phyloP scores from a whole-genome alignment of 257 asterid species.

The Verbascum thapsus region DNA sequence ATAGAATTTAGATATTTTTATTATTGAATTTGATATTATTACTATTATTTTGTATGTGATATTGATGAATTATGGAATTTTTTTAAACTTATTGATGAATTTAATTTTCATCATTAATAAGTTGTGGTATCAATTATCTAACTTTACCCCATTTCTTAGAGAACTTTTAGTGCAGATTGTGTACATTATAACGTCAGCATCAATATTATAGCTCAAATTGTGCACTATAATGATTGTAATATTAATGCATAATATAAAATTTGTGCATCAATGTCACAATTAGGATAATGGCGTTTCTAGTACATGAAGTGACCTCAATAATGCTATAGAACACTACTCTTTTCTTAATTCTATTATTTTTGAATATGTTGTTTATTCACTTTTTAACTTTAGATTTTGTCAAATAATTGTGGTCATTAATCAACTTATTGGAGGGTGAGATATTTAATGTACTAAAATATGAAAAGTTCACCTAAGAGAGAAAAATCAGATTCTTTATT shows the following conservation, averaged over 20 bases:
- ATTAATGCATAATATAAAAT: background rate
- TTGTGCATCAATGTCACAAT: constrained; percentile 8
- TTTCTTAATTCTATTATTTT: background rate
- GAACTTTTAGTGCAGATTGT: no score
- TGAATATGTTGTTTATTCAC: background rate
- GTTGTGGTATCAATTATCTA: no score
- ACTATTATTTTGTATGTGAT: no score
- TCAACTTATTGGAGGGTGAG: constrained; percentile 13
- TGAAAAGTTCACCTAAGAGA: constrained; percentile 2
- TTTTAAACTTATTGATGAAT: no score
- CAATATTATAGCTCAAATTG: no score
- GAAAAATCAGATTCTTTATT: background rate
- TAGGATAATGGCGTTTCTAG: constrained; percentile 21
- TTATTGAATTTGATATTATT: no score
- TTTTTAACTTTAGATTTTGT: background rate
- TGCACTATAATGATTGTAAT: no score
- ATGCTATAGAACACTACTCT: no score
- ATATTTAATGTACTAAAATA: constrained; percentile 4
- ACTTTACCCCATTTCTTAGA: no score
- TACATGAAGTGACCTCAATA: constrained; percentile 31
- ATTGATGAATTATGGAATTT: no score
- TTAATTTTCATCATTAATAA: no score
- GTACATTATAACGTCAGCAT: no score
- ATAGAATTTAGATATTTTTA: background rate
- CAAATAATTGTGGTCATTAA: background rate